Conservation (phyloP, 129 eudicot genomes). For the Rutidosis leptorrhynchoides region DNA sequence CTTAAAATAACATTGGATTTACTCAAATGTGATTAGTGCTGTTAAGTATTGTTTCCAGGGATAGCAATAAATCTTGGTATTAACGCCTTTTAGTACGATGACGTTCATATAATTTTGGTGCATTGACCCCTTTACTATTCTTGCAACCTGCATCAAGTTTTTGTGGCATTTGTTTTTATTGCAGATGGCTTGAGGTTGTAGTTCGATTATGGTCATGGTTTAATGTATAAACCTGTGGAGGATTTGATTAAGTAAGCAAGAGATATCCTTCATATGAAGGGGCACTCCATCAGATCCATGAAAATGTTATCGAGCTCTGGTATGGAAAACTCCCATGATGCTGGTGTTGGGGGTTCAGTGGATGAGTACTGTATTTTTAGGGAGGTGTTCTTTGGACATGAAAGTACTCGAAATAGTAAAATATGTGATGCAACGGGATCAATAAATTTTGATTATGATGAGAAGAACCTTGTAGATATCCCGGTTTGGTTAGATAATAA, state of each 20-base stretch:
- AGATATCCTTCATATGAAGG: constrained; percentile 30
- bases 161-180: neutral
- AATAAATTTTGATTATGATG: constrained; percentile 32
- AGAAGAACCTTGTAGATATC: constrained; percentile 29
- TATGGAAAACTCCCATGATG: constrained; percentile 52
- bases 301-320: constrained; percentile 44
- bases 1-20: too few species aligned
- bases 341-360: constrained; percentile 65
- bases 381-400: constrained; percentile 60
- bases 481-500: constrained; percentile 55
- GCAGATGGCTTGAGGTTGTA: constrained; percentile 23
- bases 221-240: constrained; percentile 20
- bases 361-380: constrained; percentile 52
- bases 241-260: constrained; percentile 27
- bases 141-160: neutral
- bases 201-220: constrained; percentile 2
- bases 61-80: neutral
- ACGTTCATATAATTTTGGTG: neutral
- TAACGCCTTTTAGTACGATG: neutral
- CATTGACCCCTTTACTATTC: neutral
- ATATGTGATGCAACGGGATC: constrained; percentile 41
- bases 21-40: constrained; percentile 1
- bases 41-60: neutral
- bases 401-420: constrained; percentile 33
- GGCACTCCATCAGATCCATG: constrained; percentile 25